Evolutionary conservation across 257 asterid genomes (phyloP), one percentile per base, ranked within the genome.

Genomic region (Echites panduratus): DNA sequence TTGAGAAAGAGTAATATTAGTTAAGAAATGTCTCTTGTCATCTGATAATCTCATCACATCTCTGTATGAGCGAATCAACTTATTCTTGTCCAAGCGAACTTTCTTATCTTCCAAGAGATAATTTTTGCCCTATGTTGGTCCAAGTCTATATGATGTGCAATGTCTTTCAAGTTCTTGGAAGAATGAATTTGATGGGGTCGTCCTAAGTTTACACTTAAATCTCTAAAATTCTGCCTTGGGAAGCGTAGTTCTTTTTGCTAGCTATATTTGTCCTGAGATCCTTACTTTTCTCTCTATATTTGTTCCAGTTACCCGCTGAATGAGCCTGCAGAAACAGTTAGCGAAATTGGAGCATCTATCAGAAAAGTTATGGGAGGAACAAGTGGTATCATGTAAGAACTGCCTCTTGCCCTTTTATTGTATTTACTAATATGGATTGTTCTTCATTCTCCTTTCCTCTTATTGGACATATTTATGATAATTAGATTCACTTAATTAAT

Each of bases 281-380:
- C 80, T 44, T 67, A 54, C 52, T 74, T 74, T 45, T 49, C 66
- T 70, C 43, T 68, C 64, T 66, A 27, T 67, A 27, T 72, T 78
- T 64, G 69, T 70, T 80, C 82, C 95, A 95, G 99, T 83, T 95
- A 95, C 84, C 98, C 99, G 24, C 88, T 95, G 86, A 92, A 92
- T 82, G 97, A 95, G 83, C 88, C 96, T 57, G 93, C 96, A 22
- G 98, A 91, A 82, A 90, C 98, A 43, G 82, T 87, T 27, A 74
- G 78, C 73, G 96, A 88, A 83, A 89, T 92, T 58, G 99, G 95
- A 82, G 78, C 87, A 47, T 86, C 97, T 75, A 83, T 90, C 70
- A 83, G 97, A 82, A 89, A 93, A 86, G 96, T 87, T 81, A 95
- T 95, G 99, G 99, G 99, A 72, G 99, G 99, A 86, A 95, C 97